These are phyloP conservation scores for Adansonia madagascariensis DNA, from an alignment of 441 rosid species.

Conservation along the genomic window DNA sequence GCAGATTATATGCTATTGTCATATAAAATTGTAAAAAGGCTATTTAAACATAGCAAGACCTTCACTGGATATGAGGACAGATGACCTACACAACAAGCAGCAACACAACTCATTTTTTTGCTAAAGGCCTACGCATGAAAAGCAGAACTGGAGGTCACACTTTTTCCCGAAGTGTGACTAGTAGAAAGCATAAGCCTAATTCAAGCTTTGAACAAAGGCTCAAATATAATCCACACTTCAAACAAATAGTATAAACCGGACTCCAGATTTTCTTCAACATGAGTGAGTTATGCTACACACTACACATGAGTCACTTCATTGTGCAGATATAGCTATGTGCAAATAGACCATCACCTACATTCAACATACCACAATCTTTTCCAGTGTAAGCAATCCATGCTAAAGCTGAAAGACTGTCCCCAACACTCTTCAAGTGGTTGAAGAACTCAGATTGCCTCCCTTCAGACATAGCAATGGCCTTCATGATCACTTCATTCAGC, in stretches of 20 bases:
- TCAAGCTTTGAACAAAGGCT: conserved; percentile 5
- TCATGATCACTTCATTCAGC: conserved; percentile 72
- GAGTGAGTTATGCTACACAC: neutral
- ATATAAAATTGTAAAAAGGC: neutral
- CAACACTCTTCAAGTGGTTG: conserved; percentile 81
- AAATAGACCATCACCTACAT: neutral
- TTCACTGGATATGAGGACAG: neutral
- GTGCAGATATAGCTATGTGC: neutral
- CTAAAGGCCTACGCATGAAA: conserved; percentile 15
- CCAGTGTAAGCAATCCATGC: conserved; percentile 92
- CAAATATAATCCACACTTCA: neutral
- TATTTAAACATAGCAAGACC: conserved; percentile 2
- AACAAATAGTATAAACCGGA: neutral
- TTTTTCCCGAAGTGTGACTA: neutral
- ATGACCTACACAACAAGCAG: neutral
- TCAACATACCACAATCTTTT: conserved; percentile 78
- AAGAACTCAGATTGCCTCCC: conserved; percentile 83
- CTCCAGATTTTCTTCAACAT: neutral
- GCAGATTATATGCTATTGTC: conserved; percentile 8
- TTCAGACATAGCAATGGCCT: conserved; percentile 73
- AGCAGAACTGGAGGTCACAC: neutral
- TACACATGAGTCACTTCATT: neutral
- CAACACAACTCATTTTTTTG: neutral
- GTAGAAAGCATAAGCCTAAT: neutral
- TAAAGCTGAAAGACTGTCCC: conserved; percentile 81